Base-by-base conservation (phyloP, 495 filamentous ascomycete species). In the Neurospora terricola region DNA sequence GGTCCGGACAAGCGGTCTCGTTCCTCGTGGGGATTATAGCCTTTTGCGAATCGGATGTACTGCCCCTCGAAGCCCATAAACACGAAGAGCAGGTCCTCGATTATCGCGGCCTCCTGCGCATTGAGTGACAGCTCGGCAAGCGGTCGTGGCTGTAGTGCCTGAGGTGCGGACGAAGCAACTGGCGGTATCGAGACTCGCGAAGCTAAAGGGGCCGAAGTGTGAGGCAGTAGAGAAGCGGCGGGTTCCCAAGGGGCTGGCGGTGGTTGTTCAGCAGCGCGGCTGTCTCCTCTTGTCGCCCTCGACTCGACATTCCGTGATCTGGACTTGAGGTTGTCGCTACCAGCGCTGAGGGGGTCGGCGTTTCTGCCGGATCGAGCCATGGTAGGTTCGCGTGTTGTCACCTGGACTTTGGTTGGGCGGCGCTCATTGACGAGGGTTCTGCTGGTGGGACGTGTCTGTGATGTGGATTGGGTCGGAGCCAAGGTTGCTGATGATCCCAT, bases 51-150 rank as follows among this genome's bases (percentile, higher is more conserved):
- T 73, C 94, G 93, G 75, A 98, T 92, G 80, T 98, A 98, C 80
- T 97, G 94, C 37, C 96, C 96, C 82, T 99, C 96, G 74, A 93
- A 96, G n/a, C 96, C 96, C 95, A 98, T 98, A 75, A 98, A 95
- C 4, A 96, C 94, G 80, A 94, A 98, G 40, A 98, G 80, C 27
- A 99, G 82, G 77, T 99, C 96, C 75, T 97, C 94, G 70, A 98
- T 82, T 12, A 98, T 91, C 4, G 89, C 91, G 12, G 88, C 87
- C 81, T 99, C 96, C 79, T 99, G 96, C 9, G 85, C 88, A 73
- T 96, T 91, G 27, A 93, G 82, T 3, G 92, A 88, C 73, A 98
- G 82, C 69, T 91, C 87, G 71, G 89, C 86, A 5, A 98, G 86
- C 34, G 92, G 87, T 72, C 83, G 85, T 4, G 95, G 94, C 66